These are phyloP conservation scores for Phytophthora europaea DNA, from an alignment of 352 stramenopile genomes.

Conservation along the genomic window DNA sequence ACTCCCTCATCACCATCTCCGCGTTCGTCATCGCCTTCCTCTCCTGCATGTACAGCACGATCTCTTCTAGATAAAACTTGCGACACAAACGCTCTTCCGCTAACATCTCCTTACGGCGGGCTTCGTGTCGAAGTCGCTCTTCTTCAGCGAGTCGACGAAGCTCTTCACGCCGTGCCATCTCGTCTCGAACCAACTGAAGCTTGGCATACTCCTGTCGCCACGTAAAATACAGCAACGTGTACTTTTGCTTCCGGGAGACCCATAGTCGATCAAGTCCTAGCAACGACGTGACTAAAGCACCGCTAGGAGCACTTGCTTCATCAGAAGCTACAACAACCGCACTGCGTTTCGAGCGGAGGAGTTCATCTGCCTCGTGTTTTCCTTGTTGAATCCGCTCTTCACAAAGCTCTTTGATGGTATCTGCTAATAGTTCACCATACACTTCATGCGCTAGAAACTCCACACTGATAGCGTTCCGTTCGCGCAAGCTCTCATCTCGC, in stretches of 20 bases:
- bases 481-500: slow-evolving; percentile 26
- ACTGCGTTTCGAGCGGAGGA: slow-evolving; percentile 24
- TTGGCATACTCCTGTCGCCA: slow-evolving; percentile 65
- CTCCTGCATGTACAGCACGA: slow-evolving; percentile 64
- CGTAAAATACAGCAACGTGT: slow-evolving; percentile 36
- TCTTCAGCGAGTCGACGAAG: slow-evolving; percentile 58
- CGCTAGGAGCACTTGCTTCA: background rate
- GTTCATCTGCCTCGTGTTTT: slow-evolving; percentile 28
- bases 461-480: slow-evolving; percentile 42
- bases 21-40: slow-evolving; percentile 70
- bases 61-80: slow-evolving; percentile 78
- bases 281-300: slow-evolving; percentile 6
- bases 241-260: slow-evolving; percentile 50
- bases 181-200: slow-evolving; percentile 51
- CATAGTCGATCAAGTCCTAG: slow-evolving; percentile 58
- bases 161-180: slow-evolving; percentile 66
- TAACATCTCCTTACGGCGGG: slow-evolving; percentile 69
- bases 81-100: slow-evolving; percentile 68
- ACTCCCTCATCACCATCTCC: slow-evolving; percentile 79
- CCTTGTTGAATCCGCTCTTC: slow-evolving; percentile 29
- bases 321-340: slow-evolving; percentile 20
- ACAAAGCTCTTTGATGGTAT: slow-evolving; percentile 39
- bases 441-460: slow-evolving; percentile 35
- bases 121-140: slow-evolving; percentile 55
- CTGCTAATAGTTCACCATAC: slow-evolving; percentile 31